A percentile compares a stretch with the other conserved stretches of the same genome.
These are phyloP conservation scores for Prototheca wickerhamii DNA, from an alignment of 163 green algal species.

Conservation along the genomic window DNA sequence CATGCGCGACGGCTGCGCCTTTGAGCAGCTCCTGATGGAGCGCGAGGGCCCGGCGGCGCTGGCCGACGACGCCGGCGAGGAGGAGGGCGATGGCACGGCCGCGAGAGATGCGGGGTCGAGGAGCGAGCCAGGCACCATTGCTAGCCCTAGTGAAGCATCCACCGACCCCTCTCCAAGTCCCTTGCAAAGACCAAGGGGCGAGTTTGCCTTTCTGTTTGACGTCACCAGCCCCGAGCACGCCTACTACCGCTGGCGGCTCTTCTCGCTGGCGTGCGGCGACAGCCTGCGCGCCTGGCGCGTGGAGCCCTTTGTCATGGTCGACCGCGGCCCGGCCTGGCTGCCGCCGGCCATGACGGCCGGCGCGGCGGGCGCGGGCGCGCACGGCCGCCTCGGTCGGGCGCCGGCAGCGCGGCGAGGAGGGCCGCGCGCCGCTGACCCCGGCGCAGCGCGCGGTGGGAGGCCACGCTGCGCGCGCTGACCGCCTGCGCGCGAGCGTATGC, in stretches of 20 bases:
- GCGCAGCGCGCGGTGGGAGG: slow-evolving; percentile 58
- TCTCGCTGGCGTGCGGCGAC: slow-evolving; percentile 44
- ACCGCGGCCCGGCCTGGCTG: slow-evolving; percentile 64
- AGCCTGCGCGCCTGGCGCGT: slow-evolving; percentile 64
- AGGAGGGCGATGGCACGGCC: too few relatives aligned
- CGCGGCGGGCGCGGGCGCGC: slow-evolving; percentile 11
- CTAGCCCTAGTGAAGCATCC: too few relatives aligned
- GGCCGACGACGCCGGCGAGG: too few relatives aligned
- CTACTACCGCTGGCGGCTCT: slow-evolving; percentile 89
- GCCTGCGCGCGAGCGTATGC: slow-evolving; percentile 59
- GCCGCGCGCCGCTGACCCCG: slow-evolving; percentile 53
- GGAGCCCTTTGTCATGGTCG: slow-evolving; percentile 88
- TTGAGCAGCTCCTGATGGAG: slow-evolving; percentile 86
- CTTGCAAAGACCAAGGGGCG: too few relatives aligned
- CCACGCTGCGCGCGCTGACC: slow-evolving; percentile 72
- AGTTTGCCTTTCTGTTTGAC: slow-evolving; percentile 88
- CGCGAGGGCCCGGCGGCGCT: too few relatives aligned
- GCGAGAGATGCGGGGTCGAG: too few relatives aligned
- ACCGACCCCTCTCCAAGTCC: too few relatives aligned
- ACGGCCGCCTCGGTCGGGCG: neutral
- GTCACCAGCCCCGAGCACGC: slow-evolving; percentile 63
- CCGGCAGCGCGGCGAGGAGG: slow-evolving; percentile 19
- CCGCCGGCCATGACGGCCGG: slow-evolving; percentile 67
- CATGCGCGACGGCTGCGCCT: slow-evolving; percentile 66
- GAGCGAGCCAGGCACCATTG: too few relatives aligned